A percentile compares a stretch with the other conserved stretches of the same genome.
phyloP scores from a whole-genome alignment of 441 rosid species.

The Manihot esculenta region DNA sequence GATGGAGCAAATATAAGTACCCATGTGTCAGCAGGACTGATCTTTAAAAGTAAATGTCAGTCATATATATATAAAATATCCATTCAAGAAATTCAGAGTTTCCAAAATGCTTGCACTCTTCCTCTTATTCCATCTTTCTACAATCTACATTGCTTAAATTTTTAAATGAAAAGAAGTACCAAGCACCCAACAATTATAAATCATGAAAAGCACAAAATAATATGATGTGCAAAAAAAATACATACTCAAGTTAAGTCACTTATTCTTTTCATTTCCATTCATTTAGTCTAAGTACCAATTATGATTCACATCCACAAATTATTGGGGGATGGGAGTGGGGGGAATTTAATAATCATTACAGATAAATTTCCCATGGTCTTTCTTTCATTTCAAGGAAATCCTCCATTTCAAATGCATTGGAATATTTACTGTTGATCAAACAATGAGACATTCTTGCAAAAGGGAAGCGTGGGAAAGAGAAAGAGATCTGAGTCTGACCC shows the following conservation, averaged over 20 bases:
- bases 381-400: background rate
- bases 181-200: background rate
- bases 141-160: background rate
- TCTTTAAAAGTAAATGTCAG: background rate
- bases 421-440: background rate
- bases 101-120: background rate
- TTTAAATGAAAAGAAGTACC: background rate
- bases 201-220: background rate
- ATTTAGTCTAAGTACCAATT: background rate
- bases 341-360: background rate
- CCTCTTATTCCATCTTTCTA: background rate
- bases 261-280: background rate
- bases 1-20: background rate
- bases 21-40: background rate
- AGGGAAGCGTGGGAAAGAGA: too few species aligned
- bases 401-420: background rate
- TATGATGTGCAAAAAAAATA: background rate
- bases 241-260: background rate
- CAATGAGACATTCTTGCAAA: background rate
- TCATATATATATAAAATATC: background rate
- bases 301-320: background rate
- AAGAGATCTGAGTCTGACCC: too few species aligned
- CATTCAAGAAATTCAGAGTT: conserved; percentile 1
- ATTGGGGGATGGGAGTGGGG: background rate
- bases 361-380: background rate